phyloP scores from a whole-genome alignment of 768 basidiomycete genomes.

The Candolleomyces eurysporus region DNA sequence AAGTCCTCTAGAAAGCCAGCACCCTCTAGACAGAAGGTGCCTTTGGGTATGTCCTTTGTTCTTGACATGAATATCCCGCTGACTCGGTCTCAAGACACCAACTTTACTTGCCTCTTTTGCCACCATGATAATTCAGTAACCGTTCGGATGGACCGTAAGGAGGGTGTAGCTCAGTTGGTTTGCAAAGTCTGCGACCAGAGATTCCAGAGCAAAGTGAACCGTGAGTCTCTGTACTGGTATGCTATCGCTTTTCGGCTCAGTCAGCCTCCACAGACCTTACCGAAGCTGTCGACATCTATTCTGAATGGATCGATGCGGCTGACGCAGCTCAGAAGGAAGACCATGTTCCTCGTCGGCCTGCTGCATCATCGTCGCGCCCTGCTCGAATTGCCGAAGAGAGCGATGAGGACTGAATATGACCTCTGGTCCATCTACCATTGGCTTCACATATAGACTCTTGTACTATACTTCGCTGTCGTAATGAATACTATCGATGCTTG shows the following conservation, averaged over 20 bases:
- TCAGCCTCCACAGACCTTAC: conserved; percentile 60
- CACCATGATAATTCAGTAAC: conserved; percentile 89
- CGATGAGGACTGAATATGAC: conserved; percentile 42
- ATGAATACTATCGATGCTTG: not conserved
- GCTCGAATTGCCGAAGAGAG: conserved; percentile 41
- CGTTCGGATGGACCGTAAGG: conserved; percentile 82
- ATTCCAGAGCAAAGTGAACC: conserved; percentile 85
- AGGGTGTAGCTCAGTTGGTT: conserved; percentile 74
- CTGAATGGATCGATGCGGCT: conserved; percentile 89
- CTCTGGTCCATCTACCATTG: not conserved
- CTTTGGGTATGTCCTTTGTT: conserved; percentile 56
- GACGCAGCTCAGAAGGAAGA: conserved; percentile 76
- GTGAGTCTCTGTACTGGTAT: conserved; percentile 33
- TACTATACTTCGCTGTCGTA: not conserved
- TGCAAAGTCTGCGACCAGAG: conserved; percentile 87
- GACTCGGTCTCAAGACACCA: conserved; percentile 52
- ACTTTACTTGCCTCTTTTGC: conserved; percentile 86
- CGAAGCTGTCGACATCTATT: conserved; percentile 86
- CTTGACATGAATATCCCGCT: not conserved
- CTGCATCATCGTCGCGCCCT: conserved; percentile 60
- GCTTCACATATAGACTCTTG: not conserved
- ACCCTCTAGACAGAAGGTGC: conserved; percentile 62
- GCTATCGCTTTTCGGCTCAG: conserved; percentile 5
- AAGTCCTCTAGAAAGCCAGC: conserved; percentile 84
- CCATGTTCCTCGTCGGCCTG: conserved; percentile 48